Percentiles rank a stretch among this genome's conserved stretches.
phyloP scores from a whole-genome alignment of 73 alveolate species.

The Uronychia setigera region DNA sequence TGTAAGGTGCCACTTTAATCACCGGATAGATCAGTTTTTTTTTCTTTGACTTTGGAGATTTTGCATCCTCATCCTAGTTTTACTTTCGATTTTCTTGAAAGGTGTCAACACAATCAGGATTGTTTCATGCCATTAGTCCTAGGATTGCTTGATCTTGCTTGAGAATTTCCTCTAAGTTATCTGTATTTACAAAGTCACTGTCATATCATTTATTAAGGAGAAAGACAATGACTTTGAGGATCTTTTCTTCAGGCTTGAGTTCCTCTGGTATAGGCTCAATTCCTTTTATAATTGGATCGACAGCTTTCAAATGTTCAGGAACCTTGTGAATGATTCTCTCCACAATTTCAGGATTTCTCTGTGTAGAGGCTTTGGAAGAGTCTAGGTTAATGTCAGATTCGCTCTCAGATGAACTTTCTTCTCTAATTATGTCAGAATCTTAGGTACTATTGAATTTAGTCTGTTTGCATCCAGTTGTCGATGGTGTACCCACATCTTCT shows the following conservation, averaged over 20 bases:
- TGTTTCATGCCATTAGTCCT: too few species aligned
- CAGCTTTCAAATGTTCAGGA: neutral
- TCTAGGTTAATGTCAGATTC: neutral
- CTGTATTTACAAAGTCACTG: neutral
- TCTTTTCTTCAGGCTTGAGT: neutral
- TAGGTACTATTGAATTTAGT: too few species aligned
- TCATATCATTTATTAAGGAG: neutral
- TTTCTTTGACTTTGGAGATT: neutral
- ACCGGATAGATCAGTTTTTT: neutral
- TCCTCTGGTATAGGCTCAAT: neutral
- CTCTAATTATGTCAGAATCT: too few species aligned
- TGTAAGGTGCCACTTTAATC: neutral
- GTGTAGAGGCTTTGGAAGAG: neutral
- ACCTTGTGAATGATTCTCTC: neutral
- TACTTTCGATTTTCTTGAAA: neutral
- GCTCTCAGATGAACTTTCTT: too few species aligned
- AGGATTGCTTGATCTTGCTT: neutral
- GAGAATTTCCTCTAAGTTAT: neutral
- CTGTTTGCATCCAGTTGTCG: neutral
- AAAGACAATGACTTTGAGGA: neutral
- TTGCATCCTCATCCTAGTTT: neutral
- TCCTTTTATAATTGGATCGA: neutral
- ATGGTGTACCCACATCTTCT: neutral
- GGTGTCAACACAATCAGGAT: neutral
- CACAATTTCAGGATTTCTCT: neutral